Conservation (phyloP, 495 filamentous ascomycete species). For the Talaromyces ruber region DNA sequence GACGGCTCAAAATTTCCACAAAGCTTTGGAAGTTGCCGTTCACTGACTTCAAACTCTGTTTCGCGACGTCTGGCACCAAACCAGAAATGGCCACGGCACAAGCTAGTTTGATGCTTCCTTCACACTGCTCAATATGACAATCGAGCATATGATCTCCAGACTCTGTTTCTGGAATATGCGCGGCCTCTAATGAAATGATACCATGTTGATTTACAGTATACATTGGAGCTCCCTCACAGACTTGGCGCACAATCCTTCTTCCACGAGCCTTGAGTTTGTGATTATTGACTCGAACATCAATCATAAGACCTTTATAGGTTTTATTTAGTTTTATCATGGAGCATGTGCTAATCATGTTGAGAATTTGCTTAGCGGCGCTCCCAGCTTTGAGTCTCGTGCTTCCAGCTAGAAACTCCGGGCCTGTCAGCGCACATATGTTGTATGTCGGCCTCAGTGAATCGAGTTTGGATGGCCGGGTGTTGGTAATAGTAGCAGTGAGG, state of each 20-base stretch:
- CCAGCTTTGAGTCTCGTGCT: neutral
- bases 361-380: neutral
- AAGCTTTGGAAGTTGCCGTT: neutral
- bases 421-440: neutral
- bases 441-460: neutral
- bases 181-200: neutral
- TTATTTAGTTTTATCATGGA: neutral
- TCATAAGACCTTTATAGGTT: neutral
- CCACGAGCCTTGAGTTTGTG: neutral
- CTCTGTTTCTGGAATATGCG: neutral
- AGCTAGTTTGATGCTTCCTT: neutral
- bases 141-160: neutral
- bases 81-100: neutral
- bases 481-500: neutral
- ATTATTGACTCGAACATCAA: neutral
- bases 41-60: neutral
- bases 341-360: slow-evolving; percentile 1
- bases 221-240: neutral
- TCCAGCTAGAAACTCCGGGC: neutral
- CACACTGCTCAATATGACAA: neutral
- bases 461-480: neutral
- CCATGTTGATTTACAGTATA: neutral
- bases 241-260: neutral
- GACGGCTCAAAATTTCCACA: neutral
- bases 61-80: neutral